Evolutionary conservation across 225 moss, liverwort and hornwort species (phyloP).

Genomic region (Climacium dendroides): DNA sequence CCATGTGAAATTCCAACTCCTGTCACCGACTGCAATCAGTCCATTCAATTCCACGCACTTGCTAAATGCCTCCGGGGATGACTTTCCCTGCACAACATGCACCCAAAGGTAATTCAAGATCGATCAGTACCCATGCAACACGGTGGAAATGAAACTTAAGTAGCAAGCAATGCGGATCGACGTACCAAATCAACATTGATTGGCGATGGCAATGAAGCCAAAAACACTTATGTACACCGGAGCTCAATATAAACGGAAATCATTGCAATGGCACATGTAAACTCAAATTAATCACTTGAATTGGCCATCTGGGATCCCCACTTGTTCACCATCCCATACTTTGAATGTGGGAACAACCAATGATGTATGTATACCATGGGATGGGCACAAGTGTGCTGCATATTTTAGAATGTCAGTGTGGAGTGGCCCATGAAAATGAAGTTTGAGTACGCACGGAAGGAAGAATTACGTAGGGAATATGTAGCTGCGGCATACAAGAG

Average conservation of each 20-base stretch:
- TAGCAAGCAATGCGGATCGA: accelerated
- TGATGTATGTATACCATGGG: too few relatives aligned
- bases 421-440: not conserved
- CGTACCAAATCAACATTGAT: not conserved
- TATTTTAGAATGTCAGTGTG: not conserved
- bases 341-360: too few relatives aligned
- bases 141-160: not conserved
- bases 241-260: too few relatives aligned
- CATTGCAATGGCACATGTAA: not conserved
- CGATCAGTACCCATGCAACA: not conserved
- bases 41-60: not conserved
- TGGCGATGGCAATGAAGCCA: not conserved
- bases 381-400: not conserved
- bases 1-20: not conserved
- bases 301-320: not conserved
- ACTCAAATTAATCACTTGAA: not conserved
- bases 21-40: not conserved
- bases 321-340: not conserved
- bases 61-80: not conserved
- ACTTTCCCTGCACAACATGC: not conserved
- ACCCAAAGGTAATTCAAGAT: not conserved
- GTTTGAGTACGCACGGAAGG: too few relatives aligned
- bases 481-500: not conserved
- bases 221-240: not conserved
- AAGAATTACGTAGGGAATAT: not conserved